Evolutionary conservation across 208 protist genomes (phyloP).

Genomic region (Wallacemonas sp.): DNA sequence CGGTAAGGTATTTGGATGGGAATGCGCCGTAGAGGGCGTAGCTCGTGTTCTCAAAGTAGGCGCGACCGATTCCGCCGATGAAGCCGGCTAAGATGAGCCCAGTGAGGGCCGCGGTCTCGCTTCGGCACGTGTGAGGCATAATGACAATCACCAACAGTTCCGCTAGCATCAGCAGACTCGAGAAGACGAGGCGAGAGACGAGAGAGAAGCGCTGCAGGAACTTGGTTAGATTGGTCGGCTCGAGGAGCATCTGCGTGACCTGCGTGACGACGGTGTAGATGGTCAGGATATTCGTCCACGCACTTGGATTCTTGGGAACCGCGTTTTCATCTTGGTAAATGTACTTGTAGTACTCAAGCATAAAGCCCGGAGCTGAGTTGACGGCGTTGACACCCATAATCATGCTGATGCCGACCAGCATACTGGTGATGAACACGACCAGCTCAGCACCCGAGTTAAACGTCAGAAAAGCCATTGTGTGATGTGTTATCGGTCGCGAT

Average conservation of each 20-base stretch:
- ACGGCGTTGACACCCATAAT: conserved; percentile 80
- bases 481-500: too few relatives aligned
- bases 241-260: conserved; percentile 50
- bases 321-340: conserved; percentile 33
- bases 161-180: conserved; percentile 36
- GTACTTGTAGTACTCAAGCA: conserved; percentile 70
- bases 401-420: conserved; percentile 70
- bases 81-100: conserved; percentile 48
- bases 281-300: conserved; percentile 63
- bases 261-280: conserved; percentile 73
- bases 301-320: conserved; percentile 21
- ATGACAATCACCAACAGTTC: conserved; percentile 54
- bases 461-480: conserved; percentile 28
- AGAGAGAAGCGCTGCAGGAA: conserved; percentile 55
- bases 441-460: conserved; percentile 31
- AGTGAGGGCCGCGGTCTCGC: conserved; percentile 36
- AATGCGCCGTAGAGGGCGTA: conserved; percentile 72
- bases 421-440: conserved; percentile 53
- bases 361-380: conserved; percentile 71
- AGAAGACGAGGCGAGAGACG: conserved; percentile 31
- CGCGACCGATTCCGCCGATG: conserved; percentile 45
- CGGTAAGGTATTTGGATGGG: conserved; percentile 49
- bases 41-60: conserved; percentile 67
- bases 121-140: conserved; percentile 27
- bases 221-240: conserved; percentile 42